phyloP scores from a whole-genome alignment of 495 filamentous ascomycete species.

The Cairneyella variabilis region DNA sequence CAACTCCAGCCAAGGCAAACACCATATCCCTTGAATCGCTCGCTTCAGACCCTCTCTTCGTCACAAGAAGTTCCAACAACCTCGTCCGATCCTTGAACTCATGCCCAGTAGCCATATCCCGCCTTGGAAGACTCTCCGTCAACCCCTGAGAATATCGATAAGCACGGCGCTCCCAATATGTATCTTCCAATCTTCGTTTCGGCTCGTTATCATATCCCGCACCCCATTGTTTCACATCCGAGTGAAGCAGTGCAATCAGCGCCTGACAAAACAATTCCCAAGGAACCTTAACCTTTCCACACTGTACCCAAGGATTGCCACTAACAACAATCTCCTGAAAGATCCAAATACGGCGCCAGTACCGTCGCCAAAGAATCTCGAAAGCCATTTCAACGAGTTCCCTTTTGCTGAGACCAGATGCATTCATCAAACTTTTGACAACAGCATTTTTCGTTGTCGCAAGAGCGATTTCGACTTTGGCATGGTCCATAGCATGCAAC shows the following conservation, averaged over 20 bases:
- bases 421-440: not conserved
- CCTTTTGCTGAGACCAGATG: not conserved
- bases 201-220: not conserved
- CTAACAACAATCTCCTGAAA: slow-evolving; percentile 5
- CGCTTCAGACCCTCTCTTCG: not conserved
- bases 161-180: not conserved
- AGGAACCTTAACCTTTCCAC: not conserved
- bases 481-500: not conserved
- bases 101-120: not conserved
- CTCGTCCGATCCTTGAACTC: not conserved
- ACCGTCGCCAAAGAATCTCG: not conserved
- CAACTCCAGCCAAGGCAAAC: not conserved
- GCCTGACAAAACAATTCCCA: slow-evolving; percentile 3
- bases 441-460: not conserved
- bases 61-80: not conserved
- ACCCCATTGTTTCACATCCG: not conserved
- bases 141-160: not conserved
- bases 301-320: slow-evolving; percentile 5
- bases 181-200: not conserved
- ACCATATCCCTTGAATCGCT: slow-evolving; percentile 10
- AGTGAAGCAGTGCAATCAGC: not conserved
- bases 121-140: not conserved
- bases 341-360: slow-evolving; percentile 7
- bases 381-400: not conserved
- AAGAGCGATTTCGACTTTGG: not conserved